Conservation (phyloP, 2,329 filamentous ascomycete genomes). For the Fusarium concolor region DNA sequence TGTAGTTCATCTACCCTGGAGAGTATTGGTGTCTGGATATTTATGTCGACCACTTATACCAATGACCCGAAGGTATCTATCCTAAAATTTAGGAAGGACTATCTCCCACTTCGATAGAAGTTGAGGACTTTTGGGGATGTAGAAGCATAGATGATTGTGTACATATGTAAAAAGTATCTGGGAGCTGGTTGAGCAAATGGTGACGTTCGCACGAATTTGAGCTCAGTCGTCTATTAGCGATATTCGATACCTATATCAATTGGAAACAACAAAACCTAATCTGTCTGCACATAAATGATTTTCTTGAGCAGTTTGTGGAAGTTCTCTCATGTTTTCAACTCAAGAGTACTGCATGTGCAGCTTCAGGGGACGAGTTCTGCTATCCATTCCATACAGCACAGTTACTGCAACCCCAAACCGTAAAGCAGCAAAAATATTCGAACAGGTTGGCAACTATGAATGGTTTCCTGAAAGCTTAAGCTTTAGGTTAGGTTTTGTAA, state of each 20-base stretch:
- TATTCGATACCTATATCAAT: neutral
- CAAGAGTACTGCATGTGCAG: neutral
- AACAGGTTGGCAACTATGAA: neutral
- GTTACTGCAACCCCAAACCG: too few relatives aligned
- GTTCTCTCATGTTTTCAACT: neutral
- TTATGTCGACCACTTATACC: neutral
- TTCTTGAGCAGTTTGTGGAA: too few relatives aligned
- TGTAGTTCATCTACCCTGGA: neutral
- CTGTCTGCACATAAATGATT: neutral
- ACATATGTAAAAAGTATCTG: too few relatives aligned
- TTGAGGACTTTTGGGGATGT: too few relatives aligned
- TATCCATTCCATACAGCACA: neutral
- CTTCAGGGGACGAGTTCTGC: neutral
- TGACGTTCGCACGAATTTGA: too few relatives aligned
- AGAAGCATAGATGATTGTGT: too few relatives aligned
- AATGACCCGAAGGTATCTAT: too few relatives aligned
- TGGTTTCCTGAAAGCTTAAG: neutral
- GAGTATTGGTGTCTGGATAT: neutral
- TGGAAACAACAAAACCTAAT: neutral
- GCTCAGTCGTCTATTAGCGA: too few relatives aligned
- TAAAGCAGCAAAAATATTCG: too few relatives aligned
- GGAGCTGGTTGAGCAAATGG: too few relatives aligned
- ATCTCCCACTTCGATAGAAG: too few relatives aligned
- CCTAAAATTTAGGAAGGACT: neutral
- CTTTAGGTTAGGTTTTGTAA: neutral